A percentile compares a stretch with the other conserved stretches of the same genome.
Conservation (phyloP, 768 basidiomycete species). For the Pisolithus microcarpus region DNA sequence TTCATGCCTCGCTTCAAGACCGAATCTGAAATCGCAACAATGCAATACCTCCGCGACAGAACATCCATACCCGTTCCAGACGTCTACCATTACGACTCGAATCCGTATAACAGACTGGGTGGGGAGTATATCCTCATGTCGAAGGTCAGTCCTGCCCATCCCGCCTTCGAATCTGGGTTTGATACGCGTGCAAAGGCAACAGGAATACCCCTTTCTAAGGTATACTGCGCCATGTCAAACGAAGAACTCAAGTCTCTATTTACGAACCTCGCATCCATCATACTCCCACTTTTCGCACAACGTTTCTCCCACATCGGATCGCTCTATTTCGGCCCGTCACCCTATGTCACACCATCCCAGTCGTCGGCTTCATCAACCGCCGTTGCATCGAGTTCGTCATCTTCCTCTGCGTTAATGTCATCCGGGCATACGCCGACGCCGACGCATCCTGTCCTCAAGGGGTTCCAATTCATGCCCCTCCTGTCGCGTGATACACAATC, state of each 20-base stretch:
- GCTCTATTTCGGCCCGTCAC: conserved; percentile 40
- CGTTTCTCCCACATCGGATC: conserved; percentile 75
- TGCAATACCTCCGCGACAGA: conserved; percentile 67
- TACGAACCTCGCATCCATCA: conserved; percentile 57
- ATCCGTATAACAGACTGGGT: conserved; percentile 78
- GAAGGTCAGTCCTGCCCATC: conserved; percentile 43
- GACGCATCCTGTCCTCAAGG: conserved; percentile 10
- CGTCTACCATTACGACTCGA: conserved; percentile 73
- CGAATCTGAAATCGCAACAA: conserved; percentile 80
- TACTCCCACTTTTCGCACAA: conserved; percentile 70
- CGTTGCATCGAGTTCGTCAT: conserved; percentile 15
- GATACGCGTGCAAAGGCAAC: conserved; percentile 43
- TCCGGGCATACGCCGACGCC: conserved; percentile 21
- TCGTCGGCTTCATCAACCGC: not conserved
- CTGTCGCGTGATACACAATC: conserved; percentile 2
- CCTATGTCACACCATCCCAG: not conserved
- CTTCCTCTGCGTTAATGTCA: conserved; percentile 8
- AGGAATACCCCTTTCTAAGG: conserved; percentile 62
- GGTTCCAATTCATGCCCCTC: conserved; percentile 16
- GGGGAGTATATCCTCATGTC: conserved; percentile 86
- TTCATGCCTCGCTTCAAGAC: conserved; percentile 86
- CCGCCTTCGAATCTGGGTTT: not conserved
- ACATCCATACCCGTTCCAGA: conserved; percentile 68
- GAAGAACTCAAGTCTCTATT: conserved; percentile 56
- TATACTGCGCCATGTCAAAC: conserved; percentile 67